These are phyloP conservation scores for Amaranthus tricolor DNA, from an alignment of 179 eudicot genomes.

Conservation along the genomic window DNA sequence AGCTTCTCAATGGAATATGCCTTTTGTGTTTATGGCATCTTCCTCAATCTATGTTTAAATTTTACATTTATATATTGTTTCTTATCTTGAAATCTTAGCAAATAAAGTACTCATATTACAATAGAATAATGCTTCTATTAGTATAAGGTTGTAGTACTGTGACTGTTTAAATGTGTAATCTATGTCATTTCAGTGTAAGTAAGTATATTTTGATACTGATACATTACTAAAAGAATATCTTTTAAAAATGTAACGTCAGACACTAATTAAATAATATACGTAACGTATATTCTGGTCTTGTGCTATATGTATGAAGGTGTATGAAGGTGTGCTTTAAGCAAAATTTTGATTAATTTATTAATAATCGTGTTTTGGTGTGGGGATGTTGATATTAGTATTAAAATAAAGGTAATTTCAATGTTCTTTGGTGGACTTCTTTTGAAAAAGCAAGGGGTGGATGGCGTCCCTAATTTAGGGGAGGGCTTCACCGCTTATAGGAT, in stretches of 20 bases:
- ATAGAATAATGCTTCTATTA: no score
- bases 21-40: constrained; percentile 23
- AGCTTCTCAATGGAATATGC: constrained; percentile 25
- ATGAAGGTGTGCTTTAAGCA: neutral
- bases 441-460: constrained; percentile 16
- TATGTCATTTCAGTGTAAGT: neutral
- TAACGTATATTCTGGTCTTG: constrained; percentile 4
- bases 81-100: constrained; percentile 24
- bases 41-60: neutral
- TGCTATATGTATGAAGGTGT: neutral
- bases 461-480: constrained; percentile 2
- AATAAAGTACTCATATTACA: neutral
- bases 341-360: neutral
- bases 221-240: neutral
- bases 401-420: neutral
- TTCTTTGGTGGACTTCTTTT: constrained; percentile 21
- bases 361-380: neutral
- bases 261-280: constrained; percentile 9
- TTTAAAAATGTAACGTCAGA: neutral
- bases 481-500: constrained; percentile 2
- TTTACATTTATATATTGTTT: constrained; percentile 5
- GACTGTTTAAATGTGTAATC: neutral
- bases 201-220: neutral
- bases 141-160: neutral
- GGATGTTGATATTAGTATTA: neutral